phyloP scores from a whole-genome alignment of 164 flowering plant genomes.

The Vitis amurensis region DNA sequence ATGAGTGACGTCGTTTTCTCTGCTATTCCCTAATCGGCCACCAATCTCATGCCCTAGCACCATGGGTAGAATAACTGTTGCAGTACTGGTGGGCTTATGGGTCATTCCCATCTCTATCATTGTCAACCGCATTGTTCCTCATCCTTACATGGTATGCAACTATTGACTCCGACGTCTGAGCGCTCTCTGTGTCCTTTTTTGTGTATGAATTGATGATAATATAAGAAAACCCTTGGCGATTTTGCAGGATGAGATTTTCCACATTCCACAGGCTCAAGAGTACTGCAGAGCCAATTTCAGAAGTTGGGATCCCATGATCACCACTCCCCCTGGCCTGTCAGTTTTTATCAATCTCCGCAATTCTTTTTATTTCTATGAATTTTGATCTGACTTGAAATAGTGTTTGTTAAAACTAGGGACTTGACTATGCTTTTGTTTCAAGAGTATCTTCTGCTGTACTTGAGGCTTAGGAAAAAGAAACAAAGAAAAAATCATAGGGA shows the following conservation, averaged over 20 bases:
- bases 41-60: conserved; percentile 1
- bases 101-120: conserved; percentile 66
- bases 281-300: conserved; percentile 81
- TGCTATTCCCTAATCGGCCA: too few species aligned
- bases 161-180: too few species aligned
- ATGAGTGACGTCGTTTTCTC: too few species aligned
- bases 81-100: conserved; percentile 59
- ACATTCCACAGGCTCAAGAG: conserved; percentile 87
- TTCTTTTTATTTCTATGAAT: neutral
- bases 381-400: neutral
- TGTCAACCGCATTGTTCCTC: conserved; percentile 71
- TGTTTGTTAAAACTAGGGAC: too few species aligned
- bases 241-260: conserved; percentile 88
- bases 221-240: neutral
- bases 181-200: neutral
- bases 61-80: conserved; percentile 73
- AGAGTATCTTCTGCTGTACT: too few species aligned
- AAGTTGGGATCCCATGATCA: conserved; percentile 98
- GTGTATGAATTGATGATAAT: neutral
- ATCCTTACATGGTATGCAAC: conserved; percentile 77
- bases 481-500: too few species aligned
- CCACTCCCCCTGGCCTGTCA: conserved; percentile 97
- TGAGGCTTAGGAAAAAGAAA: too few species aligned
- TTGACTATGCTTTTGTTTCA: too few species aligned
- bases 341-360: conserved; percentile 12